Evolutionary conservation across 768 basidiomycete species (phyloP).

Genomic region (Lentinula sp.): DNA sequence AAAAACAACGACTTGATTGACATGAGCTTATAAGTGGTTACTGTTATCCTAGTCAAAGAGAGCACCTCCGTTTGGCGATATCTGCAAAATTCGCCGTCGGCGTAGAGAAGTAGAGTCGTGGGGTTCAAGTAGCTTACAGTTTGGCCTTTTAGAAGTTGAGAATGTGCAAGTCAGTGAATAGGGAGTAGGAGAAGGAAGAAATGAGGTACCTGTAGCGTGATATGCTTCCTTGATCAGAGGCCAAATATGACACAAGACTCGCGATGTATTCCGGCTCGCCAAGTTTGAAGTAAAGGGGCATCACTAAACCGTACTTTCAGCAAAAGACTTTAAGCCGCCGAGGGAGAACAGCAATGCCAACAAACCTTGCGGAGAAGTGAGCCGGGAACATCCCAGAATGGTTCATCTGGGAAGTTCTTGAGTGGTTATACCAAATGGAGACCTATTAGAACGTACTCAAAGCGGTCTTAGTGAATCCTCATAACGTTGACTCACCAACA

Average conservation of each 20-base stretch:
- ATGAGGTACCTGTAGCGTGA: constrained; percentile 15
- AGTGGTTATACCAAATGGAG: not conserved
- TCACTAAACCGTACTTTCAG: not conserved
- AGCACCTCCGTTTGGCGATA: not conserved
- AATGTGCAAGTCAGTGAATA: not conserved
- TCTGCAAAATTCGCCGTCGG: not conserved
- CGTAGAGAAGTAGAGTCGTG: not conserved
- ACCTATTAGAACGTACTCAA: not conserved
- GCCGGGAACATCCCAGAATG: not conserved
- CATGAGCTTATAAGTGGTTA: too few relatives aligned
- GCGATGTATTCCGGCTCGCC: constrained; percentile 19
- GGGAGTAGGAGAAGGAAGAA: not conserved
- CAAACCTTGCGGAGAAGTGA: not conserved
- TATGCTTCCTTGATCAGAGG: constrained; percentile 21
- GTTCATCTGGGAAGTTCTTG: not conserved
- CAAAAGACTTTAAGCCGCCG: not conserved
- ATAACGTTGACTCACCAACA: constrained; percentile 21
- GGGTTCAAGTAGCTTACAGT: not conserved
- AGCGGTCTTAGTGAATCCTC: not conserved
- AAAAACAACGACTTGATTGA: not conserved
- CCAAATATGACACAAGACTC: constrained; percentile 18
- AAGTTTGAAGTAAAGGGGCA: not conserved
- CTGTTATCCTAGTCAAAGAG: not conserved
- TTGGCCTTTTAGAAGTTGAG: not conserved
- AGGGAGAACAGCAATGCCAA: not conserved